A percentile compares a stretch with the other conserved stretches of the same genome.
These are phyloP conservation scores for Aschersonia sp. DNA, from an alignment of 2,329 filamentous ascomycete species.

Conservation along the genomic window DNA sequence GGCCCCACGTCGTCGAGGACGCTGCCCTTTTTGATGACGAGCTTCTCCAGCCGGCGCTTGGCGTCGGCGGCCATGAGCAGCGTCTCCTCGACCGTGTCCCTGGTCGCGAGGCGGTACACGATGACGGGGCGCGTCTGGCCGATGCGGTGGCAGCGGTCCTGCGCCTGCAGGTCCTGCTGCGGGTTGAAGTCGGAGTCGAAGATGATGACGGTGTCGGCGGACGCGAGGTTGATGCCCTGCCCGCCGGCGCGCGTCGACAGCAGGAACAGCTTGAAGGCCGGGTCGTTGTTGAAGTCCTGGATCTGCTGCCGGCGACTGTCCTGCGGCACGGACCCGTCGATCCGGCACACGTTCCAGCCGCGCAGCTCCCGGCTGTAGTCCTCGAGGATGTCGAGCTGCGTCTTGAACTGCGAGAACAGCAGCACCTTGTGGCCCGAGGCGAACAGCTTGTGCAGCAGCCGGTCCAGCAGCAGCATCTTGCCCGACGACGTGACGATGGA, in stretches of 20 bases:
- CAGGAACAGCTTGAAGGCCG: slow-evolving; percentile 61
- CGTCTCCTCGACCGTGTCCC: slow-evolving; percentile 81
- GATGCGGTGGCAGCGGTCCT: slow-evolving; percentile 89
- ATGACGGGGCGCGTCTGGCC: slow-evolving; percentile 86
- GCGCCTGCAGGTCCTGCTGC: slow-evolving; percentile 90
- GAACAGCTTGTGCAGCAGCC: slow-evolving; percentile 66
- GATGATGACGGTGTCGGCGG: slow-evolving; percentile 82
- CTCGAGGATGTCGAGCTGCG: slow-evolving; percentile 78
- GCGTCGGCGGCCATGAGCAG: slow-evolving; percentile 78
- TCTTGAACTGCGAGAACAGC: slow-evolving; percentile 95
- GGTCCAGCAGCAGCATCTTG: slow-evolving; percentile 90
- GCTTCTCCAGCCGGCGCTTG: slow-evolving; percentile 81
- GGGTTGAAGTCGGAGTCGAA: slow-evolving; percentile 91
- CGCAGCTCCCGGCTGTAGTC: slow-evolving; percentile 70
- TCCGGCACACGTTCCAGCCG: slow-evolving; percentile 70
- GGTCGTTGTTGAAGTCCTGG: slow-evolving; percentile 53
- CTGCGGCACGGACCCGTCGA: slow-evolving; percentile 78
- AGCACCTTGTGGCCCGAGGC: slow-evolving; percentile 71
- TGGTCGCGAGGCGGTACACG: slow-evolving; percentile 85
- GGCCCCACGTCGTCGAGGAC: slow-evolving; percentile 51
- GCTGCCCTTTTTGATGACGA: slow-evolving; percentile 88
- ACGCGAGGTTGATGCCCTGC: slow-evolving; percentile 86
- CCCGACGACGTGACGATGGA: slow-evolving; percentile 75
- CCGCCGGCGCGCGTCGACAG: slow-evolving; percentile 85
- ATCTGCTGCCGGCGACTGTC: slow-evolving; percentile 57